These are phyloP conservation scores for Tetrapyrgos nigripes DNA, from an alignment of 1,284 basidiomycete species.

Conservation along the genomic window DNA sequence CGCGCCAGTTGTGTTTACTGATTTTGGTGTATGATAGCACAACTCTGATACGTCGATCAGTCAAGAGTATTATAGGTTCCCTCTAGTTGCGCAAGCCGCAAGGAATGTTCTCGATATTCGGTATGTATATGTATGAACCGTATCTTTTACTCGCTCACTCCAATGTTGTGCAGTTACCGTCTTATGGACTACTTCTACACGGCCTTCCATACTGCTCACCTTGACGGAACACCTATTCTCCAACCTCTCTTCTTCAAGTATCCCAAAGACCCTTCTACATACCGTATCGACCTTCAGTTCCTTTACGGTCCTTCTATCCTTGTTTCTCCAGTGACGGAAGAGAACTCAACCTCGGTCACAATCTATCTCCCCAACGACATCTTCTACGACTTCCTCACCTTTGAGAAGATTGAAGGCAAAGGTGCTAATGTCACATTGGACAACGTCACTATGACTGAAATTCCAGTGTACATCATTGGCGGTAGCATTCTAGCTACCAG, in stretches of 20 bases:
- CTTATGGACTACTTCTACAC: constrained; percentile 79
- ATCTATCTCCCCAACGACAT: constrained; percentile 68
- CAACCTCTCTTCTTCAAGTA: constrained; percentile 71
- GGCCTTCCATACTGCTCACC: constrained; percentile 62
- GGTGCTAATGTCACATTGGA: constrained; percentile 52
- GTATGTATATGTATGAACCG: too few species aligned
- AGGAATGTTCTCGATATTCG: constrained; percentile 66
- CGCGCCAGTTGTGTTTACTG: background rate
- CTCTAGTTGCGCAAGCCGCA: constrained; percentile 61
- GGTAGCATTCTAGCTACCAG: constrained; percentile 65
- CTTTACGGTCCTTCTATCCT: constrained; percentile 72
- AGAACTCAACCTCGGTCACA: constrained; percentile 63
- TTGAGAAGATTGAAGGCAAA: constrained; percentile 52
- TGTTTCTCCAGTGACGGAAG: constrained; percentile 71
- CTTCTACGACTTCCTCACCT: constrained; percentile 69
- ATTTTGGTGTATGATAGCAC: constrained; percentile 48
- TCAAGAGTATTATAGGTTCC: constrained; percentile 78
- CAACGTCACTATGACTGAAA: constrained; percentile 60
- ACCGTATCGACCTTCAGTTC: constrained; percentile 69
- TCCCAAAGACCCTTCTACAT: constrained; percentile 64
- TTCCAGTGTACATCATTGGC: constrained; percentile 67
- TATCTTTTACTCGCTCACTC: background rate
- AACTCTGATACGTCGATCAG: constrained; percentile 57
- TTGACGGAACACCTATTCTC: constrained; percentile 68
- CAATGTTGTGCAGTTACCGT: constrained; percentile 52